phyloP scores from a whole-genome alignment of 1,284 basidiomycete genomes.

The Pseudozyma pruni region DNA sequence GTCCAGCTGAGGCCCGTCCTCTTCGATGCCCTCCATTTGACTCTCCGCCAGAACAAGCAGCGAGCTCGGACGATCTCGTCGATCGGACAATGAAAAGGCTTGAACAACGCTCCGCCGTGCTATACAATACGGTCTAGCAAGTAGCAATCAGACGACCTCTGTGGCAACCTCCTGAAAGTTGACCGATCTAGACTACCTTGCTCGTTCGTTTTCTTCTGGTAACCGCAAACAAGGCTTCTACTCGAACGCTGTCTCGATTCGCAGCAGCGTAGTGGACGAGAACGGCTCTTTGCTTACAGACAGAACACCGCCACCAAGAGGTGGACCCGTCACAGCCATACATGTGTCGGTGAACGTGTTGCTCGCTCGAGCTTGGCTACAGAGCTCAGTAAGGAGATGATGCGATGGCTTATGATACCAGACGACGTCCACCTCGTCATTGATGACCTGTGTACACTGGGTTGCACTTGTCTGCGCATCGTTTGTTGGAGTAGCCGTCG shows the following conservation, averaged over 20 bases:
- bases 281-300: too few species aligned
- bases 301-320: too few species aligned
- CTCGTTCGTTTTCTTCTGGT: too few species aligned
- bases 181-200: too few species aligned
- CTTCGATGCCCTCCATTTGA: neutral
- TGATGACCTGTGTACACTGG: too few species aligned
- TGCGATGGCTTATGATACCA: conserved; percentile 4
- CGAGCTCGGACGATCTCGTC: conserved; percentile 2
- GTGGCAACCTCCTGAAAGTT: too few species aligned
- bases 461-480: too few species aligned
- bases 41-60: too few species aligned
- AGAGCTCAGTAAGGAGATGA: neutral
- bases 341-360: conserved; percentile 8
- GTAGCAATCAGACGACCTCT: too few species aligned
- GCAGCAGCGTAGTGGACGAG: too few species aligned
- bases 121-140: neutral
- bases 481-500: conserved; percentile 3
- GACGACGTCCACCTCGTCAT: neutral
- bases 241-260: too few species aligned
- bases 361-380: neutral
- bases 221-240: too few species aligned
- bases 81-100: conserved; percentile 1
- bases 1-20: neutral
- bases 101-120: conserved; percentile 3
- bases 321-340: neutral